Conservation (phyloP, 2,329 filamentous ascomycete genomes). For the Neobulgaria alba region DNA sequence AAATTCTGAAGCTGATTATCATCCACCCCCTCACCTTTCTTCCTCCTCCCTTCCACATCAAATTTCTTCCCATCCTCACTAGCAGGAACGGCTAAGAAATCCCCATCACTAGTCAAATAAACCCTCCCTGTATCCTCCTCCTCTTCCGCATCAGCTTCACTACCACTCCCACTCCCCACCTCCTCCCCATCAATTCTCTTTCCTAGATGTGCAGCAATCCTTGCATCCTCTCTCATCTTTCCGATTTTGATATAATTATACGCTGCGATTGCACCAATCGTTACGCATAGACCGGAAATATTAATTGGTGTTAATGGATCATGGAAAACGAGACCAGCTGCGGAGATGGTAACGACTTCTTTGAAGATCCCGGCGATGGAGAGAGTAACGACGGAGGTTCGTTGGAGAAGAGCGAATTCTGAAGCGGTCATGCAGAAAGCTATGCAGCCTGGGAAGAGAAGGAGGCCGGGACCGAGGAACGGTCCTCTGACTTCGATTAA, state of each 20-base stretch:
- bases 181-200: slow-evolving; percentile 10
- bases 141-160: slow-evolving; percentile 14
- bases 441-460: slow-evolving; percentile 83
- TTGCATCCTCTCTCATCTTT: slow-evolving; percentile 77
- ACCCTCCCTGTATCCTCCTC: slow-evolving; percentile 23
- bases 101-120: slow-evolving; percentile 25
- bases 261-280: slow-evolving; percentile 72
- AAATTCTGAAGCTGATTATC: no score
- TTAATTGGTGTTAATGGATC: slow-evolving; percentile 85
- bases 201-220: slow-evolving; percentile 37
- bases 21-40: no score
- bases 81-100: slow-evolving; percentile 24
- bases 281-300: slow-evolving; percentile 76
- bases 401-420: slow-evolving; percentile 90
- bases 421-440: slow-evolving; percentile 96
- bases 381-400: slow-evolving; percentile 90
- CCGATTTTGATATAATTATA: slow-evolving; percentile 95
- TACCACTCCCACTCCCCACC: slow-evolving; percentile 19
- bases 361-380: slow-evolving; percentile 98
- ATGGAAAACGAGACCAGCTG: slow-evolving; percentile 79
- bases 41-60: no score
- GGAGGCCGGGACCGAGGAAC: slow-evolving; percentile 57
- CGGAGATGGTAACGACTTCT: slow-evolving; percentile 91
- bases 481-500: slow-evolving; percentile 62
- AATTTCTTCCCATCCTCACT: no score